phyloP scores from a whole-genome alignment of 495 filamentous ascomycete species.

The Penicillium egyptiacum region DNA sequence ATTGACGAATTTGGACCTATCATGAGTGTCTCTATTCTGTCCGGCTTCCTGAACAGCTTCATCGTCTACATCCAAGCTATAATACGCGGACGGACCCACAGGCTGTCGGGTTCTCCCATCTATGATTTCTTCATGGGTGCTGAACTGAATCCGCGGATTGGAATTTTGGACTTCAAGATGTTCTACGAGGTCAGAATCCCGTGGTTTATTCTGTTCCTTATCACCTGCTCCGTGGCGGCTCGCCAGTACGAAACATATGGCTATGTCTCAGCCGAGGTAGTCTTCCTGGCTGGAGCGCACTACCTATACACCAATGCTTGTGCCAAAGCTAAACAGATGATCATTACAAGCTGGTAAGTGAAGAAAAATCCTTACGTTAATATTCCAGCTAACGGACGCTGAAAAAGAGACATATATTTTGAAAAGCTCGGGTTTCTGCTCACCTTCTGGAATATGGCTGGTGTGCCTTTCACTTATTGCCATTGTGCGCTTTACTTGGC shows the following conservation, averaged over 20 bases:
- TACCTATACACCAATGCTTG: constrained; percentile 93
- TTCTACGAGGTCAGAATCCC: constrained; percentile 95
- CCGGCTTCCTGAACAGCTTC: constrained; percentile 74
- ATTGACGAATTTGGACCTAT: constrained; percentile 88
- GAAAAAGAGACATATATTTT: constrained; percentile 83
- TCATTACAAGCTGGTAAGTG: constrained; percentile 70
- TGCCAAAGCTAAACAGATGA: constrained; percentile 90
- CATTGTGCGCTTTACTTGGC: constrained; percentile 92
- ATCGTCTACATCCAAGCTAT: constrained; percentile 80
- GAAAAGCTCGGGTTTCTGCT: constrained; percentile 99
- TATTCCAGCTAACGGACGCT: not conserved
- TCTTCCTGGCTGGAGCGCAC: constrained; percentile 84
- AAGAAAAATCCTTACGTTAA: not conserved
- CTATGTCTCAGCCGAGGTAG: constrained; percentile 81
- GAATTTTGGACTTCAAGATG: constrained; percentile 95
- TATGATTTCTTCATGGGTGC: constrained; percentile 99
- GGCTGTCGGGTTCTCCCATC: constrained; percentile 84
- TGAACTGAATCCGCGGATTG: constrained; percentile 90
- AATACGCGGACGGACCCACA: constrained; percentile 72
- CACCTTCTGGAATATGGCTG: constrained; percentile 98
- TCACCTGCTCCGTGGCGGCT: constrained; percentile 69
- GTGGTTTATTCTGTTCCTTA: constrained; percentile 87
- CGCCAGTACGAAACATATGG: constrained; percentile 85
- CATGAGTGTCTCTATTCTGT: constrained; percentile 82
- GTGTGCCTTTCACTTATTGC: constrained; percentile 92